Base-by-base conservation (phyloP, 2,329 filamentous ascomycete species). In the Fusarium mundagurra region DNA sequence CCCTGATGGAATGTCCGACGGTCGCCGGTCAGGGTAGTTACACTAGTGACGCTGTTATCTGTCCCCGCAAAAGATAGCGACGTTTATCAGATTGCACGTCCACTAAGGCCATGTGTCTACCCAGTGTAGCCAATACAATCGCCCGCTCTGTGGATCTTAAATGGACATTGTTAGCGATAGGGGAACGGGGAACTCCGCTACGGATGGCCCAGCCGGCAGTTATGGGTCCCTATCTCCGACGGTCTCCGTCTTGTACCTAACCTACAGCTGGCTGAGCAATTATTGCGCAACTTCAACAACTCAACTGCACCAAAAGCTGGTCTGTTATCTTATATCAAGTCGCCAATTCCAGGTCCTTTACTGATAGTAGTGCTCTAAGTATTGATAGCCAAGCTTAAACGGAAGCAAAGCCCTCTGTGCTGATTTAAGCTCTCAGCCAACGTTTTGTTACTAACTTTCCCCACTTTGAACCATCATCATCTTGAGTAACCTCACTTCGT, bases 261-360 rank as follows among this genome's bases (percentile, higher is more conserved):
- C 33, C 22, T 43, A 50, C 5, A 54, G 24, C 4, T 22, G 34
- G 24, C 4, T 22, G 34, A 20, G 18, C 16, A 27, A 41, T 9
- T 39, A 38, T 33, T 47, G 5, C 13, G 20, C 48, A n/a, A 17
- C 34, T 48, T 11, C 0, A 18, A 48, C 13, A 3, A 18, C 20
- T 36, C 48, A 14, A 4, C 14, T 4, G 7, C 14, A 6, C 22
- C 6, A 33, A 7, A 33, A 3, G 0, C 0, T 24, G 1, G 11
- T 1, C 2, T 44, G 12, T 17, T 12, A n/a, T n/a, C 29, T 14
- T 64, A 38, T 47, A 47, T 57, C 1, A 41, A 11, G 18, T 31
- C 13, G 24, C 8, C 3, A 20, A 17, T n/a, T 31, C 48, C 48
- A 2, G 4, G 1, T 0, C 22, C 24, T 1, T 6, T 18, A 8